Percentiles rank a stretch among this genome's conserved stretches.
Conservation (phyloP, 208 protist species). For the Crithidia thermophila region DNA sequence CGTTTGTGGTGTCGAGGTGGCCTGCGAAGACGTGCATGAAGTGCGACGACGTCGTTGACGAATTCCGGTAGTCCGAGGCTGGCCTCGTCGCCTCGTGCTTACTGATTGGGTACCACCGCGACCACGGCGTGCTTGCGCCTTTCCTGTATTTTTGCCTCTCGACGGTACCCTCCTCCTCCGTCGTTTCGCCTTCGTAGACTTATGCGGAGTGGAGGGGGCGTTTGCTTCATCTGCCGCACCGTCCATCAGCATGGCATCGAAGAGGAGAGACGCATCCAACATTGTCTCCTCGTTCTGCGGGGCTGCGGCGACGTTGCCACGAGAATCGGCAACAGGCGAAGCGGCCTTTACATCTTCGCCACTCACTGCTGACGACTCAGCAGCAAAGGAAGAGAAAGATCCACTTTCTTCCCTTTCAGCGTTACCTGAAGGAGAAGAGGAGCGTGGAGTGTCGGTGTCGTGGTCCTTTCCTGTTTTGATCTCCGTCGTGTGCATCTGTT, state of each 20-base stretch:
- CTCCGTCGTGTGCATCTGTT: slow-evolving; percentile 10
- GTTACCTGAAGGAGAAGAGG: neutral
- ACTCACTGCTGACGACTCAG: neutral
- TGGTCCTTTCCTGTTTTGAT: neutral
- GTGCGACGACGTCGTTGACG: no score
- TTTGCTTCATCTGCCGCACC: neutral
- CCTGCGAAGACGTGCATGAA: no score
- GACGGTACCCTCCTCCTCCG: neutral
- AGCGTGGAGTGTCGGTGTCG: neutral
- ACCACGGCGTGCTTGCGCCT: no score
- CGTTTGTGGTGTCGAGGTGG: no score
- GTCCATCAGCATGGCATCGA: slow-evolving; percentile 28
- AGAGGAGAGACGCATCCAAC: slow-evolving; percentile 17
- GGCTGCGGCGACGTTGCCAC: neutral
- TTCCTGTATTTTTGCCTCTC: no score
- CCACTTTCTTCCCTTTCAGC: neutral
- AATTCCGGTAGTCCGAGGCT: no score
- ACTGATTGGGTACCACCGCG: no score
- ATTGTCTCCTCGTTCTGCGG: neutral
- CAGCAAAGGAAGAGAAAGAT: no score
- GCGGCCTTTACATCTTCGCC: neutral
- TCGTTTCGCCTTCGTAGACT: neutral
- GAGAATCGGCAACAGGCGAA: neutral
- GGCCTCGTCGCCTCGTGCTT: no score
- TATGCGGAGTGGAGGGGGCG: neutral